phyloP scores from a whole-genome alignment of 1,284 basidiomycete genomes.

The Chondrostereum purpureum region DNA sequence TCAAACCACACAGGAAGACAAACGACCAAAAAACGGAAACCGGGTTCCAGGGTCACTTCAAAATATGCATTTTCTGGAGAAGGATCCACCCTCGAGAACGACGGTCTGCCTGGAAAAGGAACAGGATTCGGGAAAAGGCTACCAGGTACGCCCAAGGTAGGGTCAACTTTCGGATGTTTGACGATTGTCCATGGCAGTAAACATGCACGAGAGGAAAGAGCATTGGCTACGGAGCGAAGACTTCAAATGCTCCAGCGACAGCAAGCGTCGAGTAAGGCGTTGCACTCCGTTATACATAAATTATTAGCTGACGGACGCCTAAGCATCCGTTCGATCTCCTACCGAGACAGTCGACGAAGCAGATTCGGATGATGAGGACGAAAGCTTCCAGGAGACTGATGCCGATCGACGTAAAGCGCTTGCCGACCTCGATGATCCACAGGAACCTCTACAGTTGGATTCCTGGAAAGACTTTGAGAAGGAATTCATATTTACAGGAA shows the following conservation, averaged over 20 bases:
- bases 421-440: conserved; percentile 30
- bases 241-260: conserved; percentile 36
- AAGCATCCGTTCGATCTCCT: too few relatives aligned
- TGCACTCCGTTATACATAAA: too few relatives aligned
- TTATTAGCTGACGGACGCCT: too few relatives aligned
- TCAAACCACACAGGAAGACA: conserved; percentile 53
- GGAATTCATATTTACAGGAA: conserved; percentile 38
- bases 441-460: conserved; percentile 21
- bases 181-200: conserved; percentile 38
- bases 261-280: too few relatives aligned
- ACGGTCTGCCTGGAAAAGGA: conserved; percentile 33
- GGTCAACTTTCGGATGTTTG: conserved; percentile 1
- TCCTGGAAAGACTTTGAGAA: conserved; percentile 38
- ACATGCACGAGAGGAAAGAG: conserved; percentile 67
- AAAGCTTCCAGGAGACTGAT: conserved; percentile 46
- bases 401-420: conserved; percentile 44
- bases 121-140: conserved; percentile 63
- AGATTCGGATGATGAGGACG: conserved; percentile 30
- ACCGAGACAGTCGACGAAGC: too few relatives aligned
- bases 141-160: conserved; percentile 41
- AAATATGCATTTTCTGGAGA: conserved; percentile 51
- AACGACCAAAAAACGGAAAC: conserved; percentile 59
- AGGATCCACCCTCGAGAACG: conserved; percentile 47
- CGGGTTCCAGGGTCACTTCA: conserved; percentile 57
- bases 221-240: conserved; percentile 62